A percentile compares a stretch with the other conserved stretches of the same genome.
Evolutionary conservation across 306 rosid species (phyloP).

Genomic region (Dryas alaskensis): DNA sequence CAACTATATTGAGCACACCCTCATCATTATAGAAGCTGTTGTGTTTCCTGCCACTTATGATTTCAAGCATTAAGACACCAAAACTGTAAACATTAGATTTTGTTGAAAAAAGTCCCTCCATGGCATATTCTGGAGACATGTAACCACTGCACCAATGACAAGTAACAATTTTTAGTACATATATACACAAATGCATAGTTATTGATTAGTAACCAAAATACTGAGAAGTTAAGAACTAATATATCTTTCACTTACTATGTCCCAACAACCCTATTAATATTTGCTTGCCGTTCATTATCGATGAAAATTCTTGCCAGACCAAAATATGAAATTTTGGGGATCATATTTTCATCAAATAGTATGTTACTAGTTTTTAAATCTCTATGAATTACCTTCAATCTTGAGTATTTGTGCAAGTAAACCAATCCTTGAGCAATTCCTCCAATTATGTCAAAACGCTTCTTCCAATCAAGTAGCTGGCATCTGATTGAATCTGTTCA

Average conservation of each 20-base stretch:
- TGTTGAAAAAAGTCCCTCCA: slow-evolving; percentile 25
- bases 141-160: slow-evolving; percentile 14
- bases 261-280: slow-evolving; percentile 10
- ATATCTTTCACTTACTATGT: slow-evolving; percentile 10
- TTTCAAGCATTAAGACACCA: slow-evolving; percentile 31
- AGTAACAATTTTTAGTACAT: neutral
- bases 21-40: slow-evolving; percentile 1
- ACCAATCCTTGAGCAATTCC: slow-evolving; percentile 24
- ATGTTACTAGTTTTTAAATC: slow-evolving; percentile 19
- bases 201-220: neutral
- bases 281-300: slow-evolving; percentile 12
- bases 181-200: neutral
- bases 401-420: slow-evolving; percentile 18
- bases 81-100: slow-evolving; percentile 26
- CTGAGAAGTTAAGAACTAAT: too few species aligned
- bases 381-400: slow-evolving; percentile 10
- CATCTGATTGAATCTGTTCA: neutral
- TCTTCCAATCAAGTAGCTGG: neutral
- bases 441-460: slow-evolving; percentile 1
- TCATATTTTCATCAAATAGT: slow-evolving; percentile 18
- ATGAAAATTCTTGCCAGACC: slow-evolving; percentile 9
- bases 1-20: slow-evolving; percentile 9
- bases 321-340: slow-evolving; percentile 17
- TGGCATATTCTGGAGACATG: slow-evolving; percentile 29
- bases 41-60: slow-evolving; percentile 18